These are phyloP conservation scores for Ceratobasidium theobromae DNA, from an alignment of 1,284 basidiomycete genomes.

Conservation along the genomic window DNA sequence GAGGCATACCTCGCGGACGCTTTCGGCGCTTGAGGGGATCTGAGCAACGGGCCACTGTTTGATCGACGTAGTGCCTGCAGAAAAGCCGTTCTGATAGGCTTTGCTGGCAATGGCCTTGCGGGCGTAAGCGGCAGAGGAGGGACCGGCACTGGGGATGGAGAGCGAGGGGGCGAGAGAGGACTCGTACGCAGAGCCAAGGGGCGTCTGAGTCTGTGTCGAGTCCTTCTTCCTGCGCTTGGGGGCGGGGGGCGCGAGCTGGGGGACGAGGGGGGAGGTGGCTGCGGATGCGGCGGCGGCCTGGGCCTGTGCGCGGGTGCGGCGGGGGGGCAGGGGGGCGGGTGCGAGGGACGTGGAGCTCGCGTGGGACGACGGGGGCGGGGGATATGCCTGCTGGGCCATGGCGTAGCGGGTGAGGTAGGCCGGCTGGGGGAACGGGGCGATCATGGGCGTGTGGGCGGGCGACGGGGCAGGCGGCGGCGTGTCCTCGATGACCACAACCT, in stretches of 20 bases:
- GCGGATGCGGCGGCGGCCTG: constrained; percentile 78
- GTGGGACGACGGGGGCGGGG: constrained; percentile 32
- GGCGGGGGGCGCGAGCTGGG: constrained; percentile 43
- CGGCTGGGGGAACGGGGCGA: constrained; percentile 24
- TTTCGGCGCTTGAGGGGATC: constrained; percentile 9
- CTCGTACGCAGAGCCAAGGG: constrained; percentile 28
- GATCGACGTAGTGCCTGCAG: constrained; percentile 25
- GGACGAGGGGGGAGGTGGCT: constrained; percentile 58
- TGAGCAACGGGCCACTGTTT: constrained; percentile 27
- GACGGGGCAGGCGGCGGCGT: constrained; percentile 57
- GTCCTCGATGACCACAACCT: constrained; percentile 86
- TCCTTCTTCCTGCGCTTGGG: constrained; percentile 37
- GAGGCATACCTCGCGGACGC: constrained; percentile 27
- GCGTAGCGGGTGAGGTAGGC: constrained; percentile 25
- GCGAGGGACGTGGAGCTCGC: constrained; percentile 50
- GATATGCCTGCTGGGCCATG: constrained; percentile 3
- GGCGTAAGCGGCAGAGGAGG: constrained; percentile 33
- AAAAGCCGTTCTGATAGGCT: constrained; percentile 33
- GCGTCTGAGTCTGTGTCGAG: constrained; percentile 8
- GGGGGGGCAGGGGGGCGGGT: constrained; percentile 55
- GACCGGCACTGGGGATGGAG: constrained; percentile 17
- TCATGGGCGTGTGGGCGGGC: constrained; percentile 13
- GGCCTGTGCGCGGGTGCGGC: constrained; percentile 75
- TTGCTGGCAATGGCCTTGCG: constrained; percentile 36
- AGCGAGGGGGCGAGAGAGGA: constrained; percentile 32